Base-by-base conservation (phyloP, 2,329 filamentous ascomycete species). In the Pestalotiopsis sp. region DNA sequence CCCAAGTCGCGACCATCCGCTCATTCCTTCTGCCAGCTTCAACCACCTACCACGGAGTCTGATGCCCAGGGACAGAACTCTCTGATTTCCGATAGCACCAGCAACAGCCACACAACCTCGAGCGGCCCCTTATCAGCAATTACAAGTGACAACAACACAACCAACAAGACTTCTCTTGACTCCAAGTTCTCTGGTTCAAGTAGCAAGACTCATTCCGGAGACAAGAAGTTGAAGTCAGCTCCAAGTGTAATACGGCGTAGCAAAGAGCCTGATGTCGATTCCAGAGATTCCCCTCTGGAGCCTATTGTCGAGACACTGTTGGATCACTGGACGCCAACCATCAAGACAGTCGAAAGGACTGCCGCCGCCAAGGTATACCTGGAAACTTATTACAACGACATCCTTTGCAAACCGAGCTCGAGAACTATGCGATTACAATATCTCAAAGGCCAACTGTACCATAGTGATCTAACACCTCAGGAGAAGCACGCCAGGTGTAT, bases 341-440 rank as follows among this genome's bases (percentile, higher is more conserved):
- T 85, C 7, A 58, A 78, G 12, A 97, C 94, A 0, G 91, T 94
- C 0, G 95, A 98, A 80, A 90, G 88, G 70, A 88, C 91, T 2
- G 90, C 94, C 0, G 91, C 93, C 0, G 92, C 93, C 58, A 98
- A 97, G 78, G 89, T 97, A 23, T 97, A 90, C 74, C 86, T 98
- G 11, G 96, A 98, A 79, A 93, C 90, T 0, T 89, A 95, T 74
- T 98, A 93, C 82, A 91, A 95, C 73, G 83, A 89, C n/a, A 78
- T 94, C 7, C 83, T 93, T 2, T 83, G 83, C 31, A 82, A 82
- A 2, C 81, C 84, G 1, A 87, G 86, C 3, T 84, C 90, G 66
- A 88, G 93, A 0, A 86, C 87, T 1, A 77, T 90, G 66, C 88
- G 93, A 3, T 84, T 87, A 41, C 83, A 86, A 52, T 85, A 89